phyloP scores from a whole-genome alignment of 305 asterid species.

The Fraxinus xanthoxyloides region DNA sequence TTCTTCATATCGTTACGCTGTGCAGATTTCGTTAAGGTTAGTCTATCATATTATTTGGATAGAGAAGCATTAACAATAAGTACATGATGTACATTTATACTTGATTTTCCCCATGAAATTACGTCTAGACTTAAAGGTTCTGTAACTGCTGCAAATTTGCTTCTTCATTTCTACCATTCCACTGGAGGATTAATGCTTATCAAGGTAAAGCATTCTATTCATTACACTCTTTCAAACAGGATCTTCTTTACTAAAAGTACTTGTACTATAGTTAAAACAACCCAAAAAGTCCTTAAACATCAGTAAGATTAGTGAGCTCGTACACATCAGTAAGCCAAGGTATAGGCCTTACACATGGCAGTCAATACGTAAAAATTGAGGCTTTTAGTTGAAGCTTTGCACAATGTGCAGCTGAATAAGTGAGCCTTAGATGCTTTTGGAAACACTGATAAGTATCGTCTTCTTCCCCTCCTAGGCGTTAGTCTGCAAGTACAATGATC shows the following conservation, averaged over 20 bases:
- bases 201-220: constrained; percentile 43
- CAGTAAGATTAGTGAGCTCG: not conserved
- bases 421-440: too few species aligned
- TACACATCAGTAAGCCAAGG: too few species aligned
- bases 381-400: too few species aligned
- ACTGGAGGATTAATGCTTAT: constrained; percentile 61
- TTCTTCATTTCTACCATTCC: constrained; percentile 68
- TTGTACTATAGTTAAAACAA: not conserved
- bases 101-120: constrained; percentile 41
- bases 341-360: too few species aligned
- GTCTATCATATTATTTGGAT: too few species aligned
- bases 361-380: too few species aligned
- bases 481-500: too few species aligned
- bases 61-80: too few species aligned
- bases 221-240: not conserved
- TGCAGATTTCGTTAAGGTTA: too few species aligned
- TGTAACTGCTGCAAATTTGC: constrained; percentile 49
- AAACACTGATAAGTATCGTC: not conserved
- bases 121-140: constrained; percentile 52
- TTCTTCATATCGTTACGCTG: too few species aligned
- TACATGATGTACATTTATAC: constrained; percentile 3
- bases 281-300: not conserved
- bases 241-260: not conserved
- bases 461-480: too few species aligned
- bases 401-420: too few species aligned